Conservation (phyloP, 2,329 filamentous ascomycete species). For the Didymella pomorum region DNA sequence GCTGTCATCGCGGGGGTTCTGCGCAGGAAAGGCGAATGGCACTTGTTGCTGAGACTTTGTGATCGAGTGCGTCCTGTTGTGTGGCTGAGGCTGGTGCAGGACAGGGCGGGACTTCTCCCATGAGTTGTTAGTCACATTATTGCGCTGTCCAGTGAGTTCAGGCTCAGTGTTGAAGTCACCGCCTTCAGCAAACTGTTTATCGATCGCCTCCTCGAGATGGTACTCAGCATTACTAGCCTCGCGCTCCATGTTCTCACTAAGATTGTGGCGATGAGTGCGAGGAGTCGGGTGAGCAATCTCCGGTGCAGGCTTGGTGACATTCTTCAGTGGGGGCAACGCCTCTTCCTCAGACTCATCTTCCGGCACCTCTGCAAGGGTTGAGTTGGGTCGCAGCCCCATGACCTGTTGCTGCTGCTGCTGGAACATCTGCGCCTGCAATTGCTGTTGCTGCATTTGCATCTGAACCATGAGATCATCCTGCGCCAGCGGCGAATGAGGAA, state of each 20-base stretch:
- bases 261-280: conserved; percentile 71
- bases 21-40: conserved; percentile 42
- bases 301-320: conserved; percentile 51
- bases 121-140: conserved; percentile 36
- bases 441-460: conserved; percentile 58
- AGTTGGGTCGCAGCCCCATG: conserved; percentile 57
- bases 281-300: conserved; percentile 69
- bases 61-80: conserved; percentile 75
- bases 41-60: conserved; percentile 65
- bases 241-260: conserved; percentile 79
- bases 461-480: conserved; percentile 54
- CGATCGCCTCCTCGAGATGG: conserved; percentile 80
- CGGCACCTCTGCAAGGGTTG: conserved; percentile 72
- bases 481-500: conserved; percentile 54
- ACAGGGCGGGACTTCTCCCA: conserved; percentile 53
- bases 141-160: conserved; percentile 39
- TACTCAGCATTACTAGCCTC: conserved; percentile 89
- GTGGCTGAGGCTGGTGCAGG: conserved; percentile 76
- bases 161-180: conserved; percentile 70
- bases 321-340: conserved; percentile 50
- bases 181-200: conserved; percentile 79
- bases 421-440: conserved; percentile 62
- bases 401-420: conserved; percentile 56
- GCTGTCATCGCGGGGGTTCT: conserved; percentile 48
- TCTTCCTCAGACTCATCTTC: conserved; percentile 73